Evolutionary conservation across 1,284 basidiomycete genomes (phyloP), one percentile per base, ranked within the genome.

Genomic region (Irpex sp.): DNA sequence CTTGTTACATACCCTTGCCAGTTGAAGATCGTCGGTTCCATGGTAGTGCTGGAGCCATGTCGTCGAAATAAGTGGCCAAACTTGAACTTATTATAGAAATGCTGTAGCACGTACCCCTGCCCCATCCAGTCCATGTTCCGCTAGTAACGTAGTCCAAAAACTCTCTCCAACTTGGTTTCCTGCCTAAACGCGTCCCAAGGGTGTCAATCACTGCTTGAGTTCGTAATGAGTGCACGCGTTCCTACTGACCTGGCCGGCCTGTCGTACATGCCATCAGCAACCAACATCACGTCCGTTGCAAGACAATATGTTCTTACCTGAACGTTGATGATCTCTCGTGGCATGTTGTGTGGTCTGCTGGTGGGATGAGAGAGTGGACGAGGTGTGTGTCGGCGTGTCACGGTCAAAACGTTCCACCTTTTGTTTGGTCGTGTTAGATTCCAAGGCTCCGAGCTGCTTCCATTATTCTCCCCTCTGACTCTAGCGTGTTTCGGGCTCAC

Each of bases 111-210:
- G 68, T 71, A 92, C 91, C 72, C 92, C 91, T 26, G 82, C 78
- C 17, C 82, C 75, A 70, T 92, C 85, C 44, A 94, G 79, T 0
- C 91, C 91, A 75, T 94, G 91, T 76, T 94, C 91, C 9, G 85
- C 85, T n/a, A 94, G 79, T 58, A 93, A 80, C 82, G 87, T 86
- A 65, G 84, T 79, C 91, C 91, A 93, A 71, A 93, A 93, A 55
- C 80, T 80, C 72, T 91, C 90, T 59, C 91, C 91, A 48, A 91
- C 83, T 80, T 95, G 90, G 76, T 88, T 89, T 65, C 85, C 85
- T 49, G 88, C 89, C 85, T 90, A 64, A 21, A 47, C 57, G 57
- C 62, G 34, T 57, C 40, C 56, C 5, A 26, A 34, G 34, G 13
- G 21, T 34, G 54, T 36, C 9, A 56, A 31, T 36, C 11, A 11